A percentile compares a stretch with the other conserved stretches of the same genome.
These are phyloP conservation scores for Linnemannia exigua DNA, from an alignment of 192 early-diverging fungal species.

Conservation along the genomic window DNA sequence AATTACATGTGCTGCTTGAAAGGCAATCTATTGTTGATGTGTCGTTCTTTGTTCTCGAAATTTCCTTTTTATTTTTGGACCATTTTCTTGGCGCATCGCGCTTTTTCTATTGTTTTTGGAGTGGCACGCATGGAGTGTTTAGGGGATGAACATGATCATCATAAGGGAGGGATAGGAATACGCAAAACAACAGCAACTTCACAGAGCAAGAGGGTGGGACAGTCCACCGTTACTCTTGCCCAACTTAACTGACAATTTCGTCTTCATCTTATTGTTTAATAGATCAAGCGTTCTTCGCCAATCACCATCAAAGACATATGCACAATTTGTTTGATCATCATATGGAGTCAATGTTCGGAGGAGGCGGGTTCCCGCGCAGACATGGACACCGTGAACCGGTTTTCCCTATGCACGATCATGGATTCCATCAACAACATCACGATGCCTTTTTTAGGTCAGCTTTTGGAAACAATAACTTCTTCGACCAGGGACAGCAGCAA, in stretches of 20 bases:
- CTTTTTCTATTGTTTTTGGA: not conserved
- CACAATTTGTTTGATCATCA: constrained; percentile 17
- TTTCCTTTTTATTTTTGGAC: not conserved
- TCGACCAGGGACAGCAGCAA: not conserved
- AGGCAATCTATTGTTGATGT: not conserved
- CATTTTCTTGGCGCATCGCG: not conserved
- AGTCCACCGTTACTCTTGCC: too few relatives aligned
- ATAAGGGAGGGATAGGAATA: too few relatives aligned
- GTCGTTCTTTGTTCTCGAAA: constrained; percentile 1
- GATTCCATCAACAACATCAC: constrained; percentile 8
- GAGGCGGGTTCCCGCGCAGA: constrained; percentile 8
- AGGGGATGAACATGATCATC: not conserved
- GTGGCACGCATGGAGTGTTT: not conserved
- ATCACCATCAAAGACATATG: constrained; percentile 36
- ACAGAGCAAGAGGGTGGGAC: too few relatives aligned
- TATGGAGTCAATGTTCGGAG: constrained; percentile 32
- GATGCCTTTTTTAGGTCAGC: not conserved
- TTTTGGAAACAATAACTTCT: constrained; percentile 1
- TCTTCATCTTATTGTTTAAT: not conserved
- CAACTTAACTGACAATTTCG: not conserved
- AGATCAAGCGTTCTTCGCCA: constrained; percentile 28
- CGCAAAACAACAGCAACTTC: too few relatives aligned
- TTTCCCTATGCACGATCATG: not conserved
- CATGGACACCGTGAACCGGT: not conserved
- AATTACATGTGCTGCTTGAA: not conserved